Evolutionary conservation across 371 early-diverging fungal species (phyloP).

Genomic region (Entomophthora muscae): DNA sequence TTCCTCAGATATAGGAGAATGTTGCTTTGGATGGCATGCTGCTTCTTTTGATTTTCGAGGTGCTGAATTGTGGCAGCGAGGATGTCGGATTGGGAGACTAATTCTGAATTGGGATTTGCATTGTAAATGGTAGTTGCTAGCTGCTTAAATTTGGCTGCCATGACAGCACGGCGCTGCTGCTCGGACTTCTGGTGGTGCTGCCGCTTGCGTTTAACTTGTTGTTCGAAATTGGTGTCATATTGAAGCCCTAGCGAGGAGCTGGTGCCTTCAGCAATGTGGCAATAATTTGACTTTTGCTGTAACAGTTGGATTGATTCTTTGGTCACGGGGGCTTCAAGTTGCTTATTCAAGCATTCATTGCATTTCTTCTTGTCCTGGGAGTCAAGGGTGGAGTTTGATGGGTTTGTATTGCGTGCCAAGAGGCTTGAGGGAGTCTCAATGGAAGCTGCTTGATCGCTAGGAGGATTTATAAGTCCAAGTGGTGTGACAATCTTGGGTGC

Average conservation of each 20-base stretch:
- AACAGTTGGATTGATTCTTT: neutral
- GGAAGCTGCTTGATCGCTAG: neutral
- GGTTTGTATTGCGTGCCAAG: neutral
- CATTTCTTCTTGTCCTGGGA: neutral
- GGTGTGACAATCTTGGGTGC: neutral
- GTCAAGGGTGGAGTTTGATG: neutral
- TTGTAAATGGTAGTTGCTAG: neutral
- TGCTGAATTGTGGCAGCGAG: neutral
- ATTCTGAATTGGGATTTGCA: neutral
- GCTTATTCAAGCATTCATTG: neutral
- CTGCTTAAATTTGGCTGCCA: slow-evolving; percentile 4
- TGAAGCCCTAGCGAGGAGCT: neutral
- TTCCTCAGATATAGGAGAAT: neutral
- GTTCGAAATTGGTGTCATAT: neutral
- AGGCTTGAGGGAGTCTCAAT: neutral
- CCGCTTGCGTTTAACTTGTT: slow-evolving; percentile 3
- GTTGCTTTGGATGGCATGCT: neutral
- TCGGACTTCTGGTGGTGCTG: neutral
- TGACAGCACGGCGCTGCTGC: slow-evolving; percentile 1
- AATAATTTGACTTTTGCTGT: slow-evolving; percentile 1
- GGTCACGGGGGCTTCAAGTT: neutral
- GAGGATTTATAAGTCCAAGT: neutral
- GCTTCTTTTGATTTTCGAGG: neutral
- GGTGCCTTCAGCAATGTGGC: neutral
- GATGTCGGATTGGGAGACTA: neutral